These are phyloP conservation scores for Phyllosticta citrichinensis DNA, from an alignment of 2,329 filamentous ascomycete genomes.

Conservation along the genomic window DNA sequence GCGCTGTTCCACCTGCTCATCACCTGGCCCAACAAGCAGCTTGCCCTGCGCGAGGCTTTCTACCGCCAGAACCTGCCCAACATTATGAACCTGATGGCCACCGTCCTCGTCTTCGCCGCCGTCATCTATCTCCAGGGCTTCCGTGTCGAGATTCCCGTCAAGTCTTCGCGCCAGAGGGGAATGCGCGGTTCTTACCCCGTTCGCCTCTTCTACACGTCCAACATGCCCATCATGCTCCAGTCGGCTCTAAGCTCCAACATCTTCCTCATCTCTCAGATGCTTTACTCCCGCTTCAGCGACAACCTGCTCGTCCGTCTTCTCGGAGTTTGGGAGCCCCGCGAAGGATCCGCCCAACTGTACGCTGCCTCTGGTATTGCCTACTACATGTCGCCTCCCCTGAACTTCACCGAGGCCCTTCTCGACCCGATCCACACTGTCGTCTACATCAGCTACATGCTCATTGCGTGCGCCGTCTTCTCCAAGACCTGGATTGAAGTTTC, in stretches of 20 bases:
- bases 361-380: constrained; percentile 91
- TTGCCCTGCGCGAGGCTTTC: constrained; percentile 95
- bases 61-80: constrained; percentile 99
- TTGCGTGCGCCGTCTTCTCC: constrained; percentile 95
- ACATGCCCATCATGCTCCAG: constrained; percentile 99
- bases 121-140: constrained; percentile 99
- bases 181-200: constrained; percentile 97
- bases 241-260: constrained; percentile 97
- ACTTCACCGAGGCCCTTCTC: constrained; percentile 92
- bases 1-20: constrained; percentile 95
- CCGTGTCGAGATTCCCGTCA: constrained; percentile 99
- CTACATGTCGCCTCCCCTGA: constrained; percentile 98
- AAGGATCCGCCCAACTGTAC: constrained; percentile 90
- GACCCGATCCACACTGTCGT: constrained; percentile 94
- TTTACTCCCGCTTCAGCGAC: constrained; percentile 97
- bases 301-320: constrained; percentile 96
- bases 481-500: constrained; percentile 99
- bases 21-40: constrained; percentile 99
- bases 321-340: constrained; percentile 96
- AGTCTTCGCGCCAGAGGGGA: constrained; percentile 97
- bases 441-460: constrained; percentile 96
- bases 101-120: constrained; percentile 83
- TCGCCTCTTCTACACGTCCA: constrained; percentile 99
- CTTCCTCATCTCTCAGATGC: constrained; percentile 98
- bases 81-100: constrained; percentile 96